Evolutionary conservation across 2,329 filamentous ascomycete genomes (phyloP), one percentile per base, ranked within the genome.

Genomic region (Colletotrichum sp.): DNA sequence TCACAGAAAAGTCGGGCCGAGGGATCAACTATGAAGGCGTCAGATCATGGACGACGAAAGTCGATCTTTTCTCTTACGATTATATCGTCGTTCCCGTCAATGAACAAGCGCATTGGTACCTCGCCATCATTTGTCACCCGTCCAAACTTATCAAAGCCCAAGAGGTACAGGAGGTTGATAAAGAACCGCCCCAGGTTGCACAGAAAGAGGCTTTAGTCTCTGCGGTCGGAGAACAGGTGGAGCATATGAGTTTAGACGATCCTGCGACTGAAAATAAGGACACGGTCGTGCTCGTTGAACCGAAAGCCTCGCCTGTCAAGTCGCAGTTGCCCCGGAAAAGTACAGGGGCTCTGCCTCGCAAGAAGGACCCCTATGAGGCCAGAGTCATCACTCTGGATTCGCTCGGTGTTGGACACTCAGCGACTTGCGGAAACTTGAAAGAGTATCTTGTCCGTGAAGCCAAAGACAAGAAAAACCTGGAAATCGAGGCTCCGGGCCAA

Each of bases 61-160:
- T 96, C 27, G 95, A 99, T 82, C 86, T 99, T 11, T 95, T 99
- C 81, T 90, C 89, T 8, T 96, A 95, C 80, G 95, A 98, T 82
- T 98, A 96, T 83, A 93, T 99, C 75, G 90, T 99, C 13, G 94
- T 99, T 8, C 97, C 97, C 0, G 95, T 99, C 83, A 98, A 98
- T 80, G 95, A 98, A 82, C 88, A 92, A 79, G 86, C 89, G 2
- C 97, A 99, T 84, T 99, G 98, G 97, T 99, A 97, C 84, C 88
- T 99, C 78, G 96, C 95, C 16, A 96, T 99, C 72, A 96, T 99
- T 69, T 98, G 95, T 89, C 98, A 99, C 81, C 90, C 96, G 4
- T 90, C 92, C 5, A 92, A 90, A 68, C 88, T 97, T 27, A 81
- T 92, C 9, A 83, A 82, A 3, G 67, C 73, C n/a, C 39, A 77